Evolutionary conservation across 2,329 filamentous ascomycete species (phyloP), one percentile per base, ranked within the genome.

Genomic region (Hymenoscyphus infarciens): DNA sequence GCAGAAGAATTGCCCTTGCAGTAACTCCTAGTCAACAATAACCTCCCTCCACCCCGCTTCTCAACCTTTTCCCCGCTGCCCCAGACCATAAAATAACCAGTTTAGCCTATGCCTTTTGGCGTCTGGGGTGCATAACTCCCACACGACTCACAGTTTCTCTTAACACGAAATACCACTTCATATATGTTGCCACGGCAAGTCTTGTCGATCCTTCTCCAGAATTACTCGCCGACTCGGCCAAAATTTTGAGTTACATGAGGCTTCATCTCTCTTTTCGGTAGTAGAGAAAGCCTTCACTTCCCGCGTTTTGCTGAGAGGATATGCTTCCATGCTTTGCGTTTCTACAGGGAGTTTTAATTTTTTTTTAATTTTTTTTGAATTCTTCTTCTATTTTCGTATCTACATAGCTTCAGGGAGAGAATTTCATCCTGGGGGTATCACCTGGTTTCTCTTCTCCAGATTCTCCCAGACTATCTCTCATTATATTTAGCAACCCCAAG

Each of bases 81-180:
- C 45, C 45, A 52, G 45, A 52, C 45, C 45, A 52, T 52, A 5
- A 52, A 52, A 52, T 52, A 52, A 52, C 45, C 45, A 52, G 19
- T 25, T 52, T 52, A 52, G 45, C 45, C 45, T 52, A 13, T 52
- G 45, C 45, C 11, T 22, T 52, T 52, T 52, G 45, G 45, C n/a
- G 45, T 52, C 45, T 52, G 45, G 45, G 45, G 45, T 52, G 45
- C 45, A 52, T 52, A 52, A 25, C 19, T 13, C 19, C 45, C 45
- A 5, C n/a, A 52, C 13, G 22, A 22, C 45, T 22, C 45, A 52
- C 2, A 13, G 19, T 52, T 22, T 52, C 8, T 22, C 8, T 13
- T 10, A 52, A 52, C 19, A 13, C n/a, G 45, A 52, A 19, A 52
- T 52, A 52, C 45, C 19, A 52, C 45, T 52, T 52, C 45, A 52